Evolutionary conservation across 495 filamentous ascomycete genomes (phyloP).

Genomic region (Talaromyces nanjingensis): DNA sequence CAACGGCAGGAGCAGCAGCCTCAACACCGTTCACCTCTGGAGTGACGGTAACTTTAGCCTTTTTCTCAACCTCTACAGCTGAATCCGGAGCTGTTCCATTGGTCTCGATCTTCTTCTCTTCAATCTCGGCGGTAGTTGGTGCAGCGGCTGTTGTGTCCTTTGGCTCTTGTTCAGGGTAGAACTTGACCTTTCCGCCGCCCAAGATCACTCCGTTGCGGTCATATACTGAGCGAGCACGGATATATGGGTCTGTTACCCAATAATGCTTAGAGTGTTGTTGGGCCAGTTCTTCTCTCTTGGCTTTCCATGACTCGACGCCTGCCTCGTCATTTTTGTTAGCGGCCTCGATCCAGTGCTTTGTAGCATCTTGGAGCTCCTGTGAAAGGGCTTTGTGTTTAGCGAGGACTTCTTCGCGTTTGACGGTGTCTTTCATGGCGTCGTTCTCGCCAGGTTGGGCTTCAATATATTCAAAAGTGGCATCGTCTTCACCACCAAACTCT

Average conservation of each 20-base stretch:
- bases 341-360: constrained; percentile 60
- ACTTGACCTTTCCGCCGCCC: constrained; percentile 58
- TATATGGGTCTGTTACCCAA: constrained; percentile 74
- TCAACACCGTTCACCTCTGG: constrained; percentile 2
- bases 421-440: constrained; percentile 58
- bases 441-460: constrained; percentile 70
- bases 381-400: constrained; percentile 53
- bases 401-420: constrained; percentile 53
- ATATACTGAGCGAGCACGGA: constrained; percentile 65
- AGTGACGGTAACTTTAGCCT: background rate
- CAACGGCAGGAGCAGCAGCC: background rate
- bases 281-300: constrained; percentile 53
- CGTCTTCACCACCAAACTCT: constrained; percentile 75
- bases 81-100: background rate
- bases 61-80: background rate
- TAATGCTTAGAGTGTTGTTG: constrained; percentile 64
- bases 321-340: constrained; percentile 39
- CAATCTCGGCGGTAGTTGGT: constrained; percentile 9
- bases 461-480: constrained; percentile 71
- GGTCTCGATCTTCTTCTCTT: background rate
- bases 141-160: constrained; percentile 15
- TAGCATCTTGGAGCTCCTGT: constrained; percentile 61
- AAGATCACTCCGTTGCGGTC: constrained; percentile 66
- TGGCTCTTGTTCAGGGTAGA: constrained; percentile 47
- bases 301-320: constrained; percentile 40